Conservation (phyloP, 192 early-diverging fungal species). For the Backusella mclennaniae region DNA sequence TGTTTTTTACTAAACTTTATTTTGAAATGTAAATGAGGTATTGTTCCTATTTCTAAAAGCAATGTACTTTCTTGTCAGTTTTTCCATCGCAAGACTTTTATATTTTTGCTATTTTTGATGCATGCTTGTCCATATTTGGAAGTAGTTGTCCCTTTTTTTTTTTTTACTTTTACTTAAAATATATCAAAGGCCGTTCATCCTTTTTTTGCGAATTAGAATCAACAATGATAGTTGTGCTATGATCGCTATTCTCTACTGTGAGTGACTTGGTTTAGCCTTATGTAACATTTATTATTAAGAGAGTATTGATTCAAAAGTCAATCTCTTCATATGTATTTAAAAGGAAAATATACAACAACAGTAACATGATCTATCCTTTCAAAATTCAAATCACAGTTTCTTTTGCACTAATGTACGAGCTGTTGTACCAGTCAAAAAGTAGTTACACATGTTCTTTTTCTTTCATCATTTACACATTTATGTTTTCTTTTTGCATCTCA, state of each 20-base stretch:
- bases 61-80: not conserved
- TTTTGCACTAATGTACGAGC: not conserved
- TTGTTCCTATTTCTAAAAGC: not conserved
- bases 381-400: not conserved
- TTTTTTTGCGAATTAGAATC: not conserved
- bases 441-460: not conserved
- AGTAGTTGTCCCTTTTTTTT: not conserved
- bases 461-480: not conserved
- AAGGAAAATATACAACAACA: not conserved
- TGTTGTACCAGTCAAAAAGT: not conserved
- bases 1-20: not conserved
- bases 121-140: not conserved
- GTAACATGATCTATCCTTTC: not conserved
- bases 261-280: not conserved
- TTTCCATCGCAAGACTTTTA: not conserved
- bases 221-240: not conserved
- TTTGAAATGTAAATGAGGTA: not conserved
- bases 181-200: not conserved
- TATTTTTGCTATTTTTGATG: not conserved
- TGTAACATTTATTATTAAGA: not conserved
- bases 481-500: not conserved
- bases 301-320: not conserved
- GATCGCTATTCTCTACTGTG: not conserved
- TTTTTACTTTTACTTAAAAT: not conserved
- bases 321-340: not conserved